Percentiles rank a stretch among this genome's conserved stretches.
These are phyloP conservation scores for Peniophora sp. DNA, from an alignment of 1,284 basidiomycete genomes.

Conservation along the genomic window DNA sequence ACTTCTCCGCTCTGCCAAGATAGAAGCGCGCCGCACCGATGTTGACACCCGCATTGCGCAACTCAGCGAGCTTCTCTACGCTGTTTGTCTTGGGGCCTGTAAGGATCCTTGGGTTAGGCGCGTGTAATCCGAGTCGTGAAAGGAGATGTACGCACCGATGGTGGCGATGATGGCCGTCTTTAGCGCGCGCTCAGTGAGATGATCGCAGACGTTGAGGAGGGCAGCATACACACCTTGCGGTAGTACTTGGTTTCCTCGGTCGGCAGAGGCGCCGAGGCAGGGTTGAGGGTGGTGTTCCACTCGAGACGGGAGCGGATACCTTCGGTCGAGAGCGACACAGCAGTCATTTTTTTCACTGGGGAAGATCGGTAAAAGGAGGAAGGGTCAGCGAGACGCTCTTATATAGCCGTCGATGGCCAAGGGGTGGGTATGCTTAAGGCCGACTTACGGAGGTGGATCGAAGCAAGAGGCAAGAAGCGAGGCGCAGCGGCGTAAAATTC, in stretches of 20 bases:
- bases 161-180: slow-evolving; percentile 96
- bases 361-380: neutral
- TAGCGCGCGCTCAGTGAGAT: neutral
- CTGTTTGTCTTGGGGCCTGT: slow-evolving; percentile 87
- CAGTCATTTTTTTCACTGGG: slow-evolving; percentile 13
- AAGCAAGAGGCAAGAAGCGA: no score
- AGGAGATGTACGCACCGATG: slow-evolving; percentile 60
- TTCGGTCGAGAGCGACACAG: slow-evolving; percentile 19
- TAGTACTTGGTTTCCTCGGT: slow-evolving; percentile 75
- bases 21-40: slow-evolving; percentile 59
- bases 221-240: slow-evolving; percentile 66
- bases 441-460: no score
- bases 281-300: slow-evolving; percentile 82
- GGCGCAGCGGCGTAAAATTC: no score
- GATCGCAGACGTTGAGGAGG: slow-evolving; percentile 5
- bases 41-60: slow-evolving; percentile 89
- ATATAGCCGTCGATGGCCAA: no score
- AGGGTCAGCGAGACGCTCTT: no score
- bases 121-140: slow-evolving; percentile 2
- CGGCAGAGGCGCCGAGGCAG: slow-evolving; percentile 58
- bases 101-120: slow-evolving; percentile 7
- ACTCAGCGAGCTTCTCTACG: slow-evolving; percentile 75
- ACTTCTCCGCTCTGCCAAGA: slow-evolving; percentile 5
- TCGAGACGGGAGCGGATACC: slow-evolving; percentile 78
- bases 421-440: no score